Conservation (phyloP, 2,329 filamentous ascomycete genomes). For the Phoma sp. region DNA sequence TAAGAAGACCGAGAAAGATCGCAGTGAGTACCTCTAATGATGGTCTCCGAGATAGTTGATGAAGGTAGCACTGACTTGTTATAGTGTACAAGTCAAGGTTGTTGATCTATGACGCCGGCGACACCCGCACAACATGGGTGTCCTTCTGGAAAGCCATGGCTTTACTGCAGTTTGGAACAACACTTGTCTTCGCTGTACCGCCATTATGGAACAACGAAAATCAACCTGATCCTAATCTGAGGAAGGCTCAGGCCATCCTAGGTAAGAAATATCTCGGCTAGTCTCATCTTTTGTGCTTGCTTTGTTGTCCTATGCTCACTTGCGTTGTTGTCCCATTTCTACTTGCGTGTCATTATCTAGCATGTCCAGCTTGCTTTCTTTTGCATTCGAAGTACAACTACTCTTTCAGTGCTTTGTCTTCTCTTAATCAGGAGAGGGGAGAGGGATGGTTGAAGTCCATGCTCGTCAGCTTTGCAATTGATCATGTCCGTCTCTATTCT, state of each 20-base stretch:
- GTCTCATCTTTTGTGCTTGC: neutral
- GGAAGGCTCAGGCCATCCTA: conserved; percentile 37
- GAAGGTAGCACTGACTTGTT: neutral
- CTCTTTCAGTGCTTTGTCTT: no score
- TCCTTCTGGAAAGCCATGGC: conserved; percentile 48
- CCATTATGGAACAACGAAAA: conserved; percentile 44
- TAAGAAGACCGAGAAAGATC: conserved; percentile 30
- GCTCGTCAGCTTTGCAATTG: no score
- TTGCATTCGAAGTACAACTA: no score
- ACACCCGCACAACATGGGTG: conserved; percentile 45
- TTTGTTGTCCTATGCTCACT: neutral
- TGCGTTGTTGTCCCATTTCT: no score
- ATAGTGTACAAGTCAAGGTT: conserved; percentile 37
- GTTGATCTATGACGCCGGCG: conserved; percentile 49
- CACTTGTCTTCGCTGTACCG: conserved; percentile 42
- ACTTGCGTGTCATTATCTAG: no score
- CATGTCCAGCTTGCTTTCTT: no score
- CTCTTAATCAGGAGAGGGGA: no score
- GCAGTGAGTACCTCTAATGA: conserved; percentile 25
- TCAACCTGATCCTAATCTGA: conserved; percentile 38
- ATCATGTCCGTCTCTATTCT: no score
- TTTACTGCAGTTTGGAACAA: conserved; percentile 44
- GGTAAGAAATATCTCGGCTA: no score
- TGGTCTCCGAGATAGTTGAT: no score
- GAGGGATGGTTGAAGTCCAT: no score